phyloP scores from a whole-genome alignment of 2,329 filamentous ascomycete species.

The Venturia nashicola region DNA sequence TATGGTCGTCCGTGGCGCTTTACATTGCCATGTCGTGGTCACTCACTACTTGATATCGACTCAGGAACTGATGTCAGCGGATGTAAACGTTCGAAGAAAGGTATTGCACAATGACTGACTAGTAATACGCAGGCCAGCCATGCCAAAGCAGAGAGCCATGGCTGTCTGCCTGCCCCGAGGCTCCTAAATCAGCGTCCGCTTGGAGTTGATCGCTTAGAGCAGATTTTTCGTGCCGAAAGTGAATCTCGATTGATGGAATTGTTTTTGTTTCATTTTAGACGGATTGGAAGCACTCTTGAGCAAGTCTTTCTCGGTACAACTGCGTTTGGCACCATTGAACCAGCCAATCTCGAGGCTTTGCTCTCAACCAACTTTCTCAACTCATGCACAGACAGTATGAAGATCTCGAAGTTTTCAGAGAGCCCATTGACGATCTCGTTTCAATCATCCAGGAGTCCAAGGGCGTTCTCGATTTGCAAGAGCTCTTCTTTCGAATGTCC shows the following conservation, averaged over 20 bases:
- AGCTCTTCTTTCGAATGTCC: conserved; percentile 71
- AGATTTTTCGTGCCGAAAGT: conserved; percentile 21
- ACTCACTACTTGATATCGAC: no score
- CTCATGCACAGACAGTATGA: conserved; percentile 77
- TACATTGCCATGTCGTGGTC: no score
- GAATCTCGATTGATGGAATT: conserved; percentile 22
- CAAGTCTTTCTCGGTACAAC: conserved; percentile 18
- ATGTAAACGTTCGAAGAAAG: background rate
- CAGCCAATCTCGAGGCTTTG: conserved; percentile 35
- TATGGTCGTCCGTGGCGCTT: no score
- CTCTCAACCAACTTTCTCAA: conserved; percentile 47
- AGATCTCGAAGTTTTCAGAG: conserved; percentile 70
- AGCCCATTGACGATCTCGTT: conserved; percentile 55
- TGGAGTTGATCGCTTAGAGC: conserved; percentile 22
- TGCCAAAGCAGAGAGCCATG: conserved; percentile 10
- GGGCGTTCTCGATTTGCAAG: conserved; percentile 53
- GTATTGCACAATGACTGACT: background rate
- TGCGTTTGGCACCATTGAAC: conserved; percentile 25
- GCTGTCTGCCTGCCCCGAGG: conserved; percentile 15
- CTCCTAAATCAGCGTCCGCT: conserved; percentile 21
- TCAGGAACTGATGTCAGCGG: no score
- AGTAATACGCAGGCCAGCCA: conserved; percentile 7
- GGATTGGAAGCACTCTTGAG: conserved; percentile 12
- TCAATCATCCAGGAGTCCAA: conserved; percentile 45
- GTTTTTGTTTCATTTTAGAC: conserved; percentile 21